phyloP scores from a whole-genome alignment of 257 asterid species.

The Petunia axillaris region DNA sequence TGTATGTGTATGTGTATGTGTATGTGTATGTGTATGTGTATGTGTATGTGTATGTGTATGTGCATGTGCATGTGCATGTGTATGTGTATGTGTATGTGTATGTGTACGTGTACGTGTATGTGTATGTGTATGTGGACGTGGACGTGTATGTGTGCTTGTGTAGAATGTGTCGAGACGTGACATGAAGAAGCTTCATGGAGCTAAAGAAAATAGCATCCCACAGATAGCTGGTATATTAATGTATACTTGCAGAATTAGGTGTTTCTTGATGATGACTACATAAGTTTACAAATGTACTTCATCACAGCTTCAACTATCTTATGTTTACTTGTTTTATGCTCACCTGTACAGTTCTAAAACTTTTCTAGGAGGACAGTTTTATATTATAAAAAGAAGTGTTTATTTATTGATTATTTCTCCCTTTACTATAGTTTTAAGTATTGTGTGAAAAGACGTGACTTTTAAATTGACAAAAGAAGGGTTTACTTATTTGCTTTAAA shows the following conservation, averaged over 20 bases:
- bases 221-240: not conserved
- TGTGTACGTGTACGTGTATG: not conserved
- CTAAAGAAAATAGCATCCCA: not conserved
- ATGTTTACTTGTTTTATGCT: not conserved
- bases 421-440: not conserved
- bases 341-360: not conserved
- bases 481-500: not conserved
- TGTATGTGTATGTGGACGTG: not conserved
- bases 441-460: not conserved
- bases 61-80: not conserved
- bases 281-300: not conserved
- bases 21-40: not conserved
- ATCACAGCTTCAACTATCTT: not conserved
- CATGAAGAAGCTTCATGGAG: not conserved
- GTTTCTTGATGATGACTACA: conserved; percentile 9
- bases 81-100: not conserved
- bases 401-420: not conserved
- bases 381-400: not conserved
- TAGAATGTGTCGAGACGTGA: not conserved
- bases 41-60: not conserved
- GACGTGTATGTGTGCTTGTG: no score
- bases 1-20: not conserved
- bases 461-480: not conserved
- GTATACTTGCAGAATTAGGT: conserved; percentile 10
- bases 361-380: conserved; percentile 5